A percentile compares a stretch with the other conserved stretches of the same genome.
These are phyloP conservation scores for Fusarium tanahbumbuense DNA, from an alignment of 2,329 filamentous ascomycete species.

Conservation along the genomic window DNA sequence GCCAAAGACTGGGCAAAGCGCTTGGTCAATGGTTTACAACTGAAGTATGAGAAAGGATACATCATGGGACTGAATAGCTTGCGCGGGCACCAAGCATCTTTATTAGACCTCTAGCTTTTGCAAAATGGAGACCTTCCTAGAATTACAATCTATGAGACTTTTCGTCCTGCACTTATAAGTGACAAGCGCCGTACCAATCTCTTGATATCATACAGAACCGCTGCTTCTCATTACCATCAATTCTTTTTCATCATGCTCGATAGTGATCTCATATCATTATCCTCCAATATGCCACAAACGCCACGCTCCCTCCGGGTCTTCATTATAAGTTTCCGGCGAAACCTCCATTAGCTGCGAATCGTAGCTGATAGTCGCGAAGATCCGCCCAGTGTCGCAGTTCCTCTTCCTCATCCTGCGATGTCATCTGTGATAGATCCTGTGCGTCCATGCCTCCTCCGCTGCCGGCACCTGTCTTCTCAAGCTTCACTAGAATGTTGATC, in stretches of 20 bases:
- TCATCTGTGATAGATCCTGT: constrained; percentile 55
- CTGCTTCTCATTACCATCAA: not conserved
- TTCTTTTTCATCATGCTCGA: not conserved
- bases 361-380: constrained; percentile 80
- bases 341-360: constrained; percentile 75
- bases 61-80: not conserved
- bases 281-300: not conserved
- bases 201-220: constrained; percentile 20
- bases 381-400: constrained; percentile 83
- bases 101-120: not conserved
- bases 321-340: constrained; percentile 52
- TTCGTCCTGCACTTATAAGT: not conserved
- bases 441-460: constrained; percentile 46
- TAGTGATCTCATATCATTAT: not conserved
- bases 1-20: not conserved
- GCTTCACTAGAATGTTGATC: constrained; percentile 77
- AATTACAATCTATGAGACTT: constrained; percentile 5
- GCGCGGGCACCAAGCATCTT: not conserved
- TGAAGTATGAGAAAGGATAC: not conserved
- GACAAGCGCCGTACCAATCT: not conserved
- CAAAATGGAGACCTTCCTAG: not conserved
- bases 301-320: not conserved
- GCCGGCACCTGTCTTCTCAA: constrained; percentile 71
- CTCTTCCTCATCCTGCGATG: constrained; percentile 74
- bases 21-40: not conserved